These are phyloP conservation scores for Cynara cardunculus DNA, from an alignment of 129 eudicot species.

Conservation along the genomic window DNA sequence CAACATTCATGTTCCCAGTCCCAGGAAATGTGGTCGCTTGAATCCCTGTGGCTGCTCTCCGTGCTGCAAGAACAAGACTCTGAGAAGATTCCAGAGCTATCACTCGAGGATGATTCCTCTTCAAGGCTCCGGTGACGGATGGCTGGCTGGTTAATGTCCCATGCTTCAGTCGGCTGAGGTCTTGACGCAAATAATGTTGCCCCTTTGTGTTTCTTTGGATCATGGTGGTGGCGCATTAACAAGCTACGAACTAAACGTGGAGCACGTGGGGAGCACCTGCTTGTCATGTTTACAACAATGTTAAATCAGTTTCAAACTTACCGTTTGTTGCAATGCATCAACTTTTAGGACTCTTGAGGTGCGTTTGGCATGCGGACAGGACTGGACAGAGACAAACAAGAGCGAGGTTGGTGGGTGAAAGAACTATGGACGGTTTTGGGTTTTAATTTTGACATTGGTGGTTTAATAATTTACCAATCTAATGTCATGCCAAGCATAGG, in stretches of 20 bases:
- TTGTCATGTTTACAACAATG: not conserved
- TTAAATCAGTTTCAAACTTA: not conserved
- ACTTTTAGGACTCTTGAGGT: not conserved
- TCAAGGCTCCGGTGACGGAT: conserved; percentile 35
- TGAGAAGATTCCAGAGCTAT: conserved; percentile 51
- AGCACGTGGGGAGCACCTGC: conserved; percentile 84
- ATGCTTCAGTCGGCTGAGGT: conserved; percentile 29
- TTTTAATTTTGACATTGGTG: not conserved
- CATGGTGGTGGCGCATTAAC: conserved; percentile 29
- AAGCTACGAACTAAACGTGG: conserved; percentile 59
- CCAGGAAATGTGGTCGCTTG: conserved; percentile 33
- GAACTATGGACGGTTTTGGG: not conserved
- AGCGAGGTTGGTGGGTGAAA: not conserved
- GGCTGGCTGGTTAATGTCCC: conserved; percentile 23
- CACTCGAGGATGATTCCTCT: conserved; percentile 52
- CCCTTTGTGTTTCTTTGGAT: conserved; percentile 35
- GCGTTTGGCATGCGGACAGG: not conserved
- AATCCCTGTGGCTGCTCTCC: conserved; percentile 53
- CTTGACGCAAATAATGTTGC: conserved; percentile 26
- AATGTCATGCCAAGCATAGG: not conserved
- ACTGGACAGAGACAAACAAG: not conserved
- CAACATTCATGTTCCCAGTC: conserved; percentile 34
- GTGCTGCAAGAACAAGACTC: conserved; percentile 56
- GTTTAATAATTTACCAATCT: not conserved
- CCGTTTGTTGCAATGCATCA: not conserved